Evolutionary conservation across 2,329 filamentous ascomycete species (phyloP).

Genomic region (Allantophomopsis cytisporea): DNA sequence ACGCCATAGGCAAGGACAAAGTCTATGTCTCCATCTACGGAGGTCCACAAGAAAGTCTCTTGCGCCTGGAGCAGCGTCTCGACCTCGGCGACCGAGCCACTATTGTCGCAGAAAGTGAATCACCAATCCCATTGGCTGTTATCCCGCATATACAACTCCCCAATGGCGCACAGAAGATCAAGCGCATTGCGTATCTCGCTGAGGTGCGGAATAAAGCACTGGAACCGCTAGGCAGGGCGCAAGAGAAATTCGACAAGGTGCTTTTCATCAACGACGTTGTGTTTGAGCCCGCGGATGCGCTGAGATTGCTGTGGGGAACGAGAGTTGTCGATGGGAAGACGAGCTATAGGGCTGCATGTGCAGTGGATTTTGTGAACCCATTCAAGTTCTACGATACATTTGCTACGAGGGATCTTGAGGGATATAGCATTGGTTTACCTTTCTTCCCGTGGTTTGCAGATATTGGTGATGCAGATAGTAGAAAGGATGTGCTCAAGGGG

Average conservation of each 20-base stretch:
- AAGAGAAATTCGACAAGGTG: slow-evolving; percentile 36
- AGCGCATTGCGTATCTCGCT: slow-evolving; percentile 62
- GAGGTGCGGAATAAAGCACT: slow-evolving; percentile 60
- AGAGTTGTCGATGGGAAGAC: slow-evolving; percentile 31
- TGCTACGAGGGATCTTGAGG: slow-evolving; percentile 53
- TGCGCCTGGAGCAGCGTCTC: slow-evolving; percentile 31
- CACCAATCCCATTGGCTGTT: slow-evolving; percentile 32
- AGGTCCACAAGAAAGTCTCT: slow-evolving; percentile 38
- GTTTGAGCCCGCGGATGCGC: slow-evolving; percentile 34
- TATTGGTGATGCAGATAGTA: slow-evolving; percentile 35
- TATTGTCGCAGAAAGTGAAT: slow-evolving; percentile 44
- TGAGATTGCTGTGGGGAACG: slow-evolving; percentile 47
- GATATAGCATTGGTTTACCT: slow-evolving; percentile 46
- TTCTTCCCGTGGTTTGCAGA: slow-evolving; percentile 55
- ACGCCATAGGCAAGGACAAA: slow-evolving; percentile 52
- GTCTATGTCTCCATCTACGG: slow-evolving; percentile 63
- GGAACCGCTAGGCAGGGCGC: slow-evolving; percentile 38
- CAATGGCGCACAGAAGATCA: slow-evolving; percentile 47
- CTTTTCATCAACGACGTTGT: slow-evolving; percentile 57
- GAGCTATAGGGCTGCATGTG: slow-evolving; percentile 55
- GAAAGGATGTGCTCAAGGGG: slow-evolving; percentile 47
- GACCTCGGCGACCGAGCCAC: slow-evolving; percentile 20
- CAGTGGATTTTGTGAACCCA: slow-evolving; percentile 55
- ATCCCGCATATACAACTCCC: slow-evolving; percentile 48
- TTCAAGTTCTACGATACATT: slow-evolving; percentile 64